Base-by-base conservation (phyloP, 176 grass and related monocot species). In the Rhynchospora tenuis region DNA sequence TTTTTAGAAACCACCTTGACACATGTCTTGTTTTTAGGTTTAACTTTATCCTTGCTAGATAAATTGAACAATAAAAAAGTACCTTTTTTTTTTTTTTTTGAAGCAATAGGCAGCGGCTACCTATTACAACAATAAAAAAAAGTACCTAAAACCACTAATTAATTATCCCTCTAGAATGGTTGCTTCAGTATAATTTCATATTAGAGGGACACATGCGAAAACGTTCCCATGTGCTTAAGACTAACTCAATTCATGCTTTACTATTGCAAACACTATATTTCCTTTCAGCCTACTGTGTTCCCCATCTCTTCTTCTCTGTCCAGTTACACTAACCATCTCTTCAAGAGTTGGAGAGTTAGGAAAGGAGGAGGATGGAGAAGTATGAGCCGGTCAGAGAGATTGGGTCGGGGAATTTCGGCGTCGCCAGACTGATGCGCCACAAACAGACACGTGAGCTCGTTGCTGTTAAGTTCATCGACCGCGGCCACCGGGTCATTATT, bases 391-490 rank as follows among this genome's bases (percentile, higher is more conserved):
- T 97, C 45, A 83, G 91, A n/a, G 94, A 90, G 79, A 94, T 97
- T 58, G 94, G 94, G 10, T 86, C 90, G 1, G 94, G 94, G 59
- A 91, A 94, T 87, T 97, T 94, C 55, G 91, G 94, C 0, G 88
- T 97, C 0, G 91, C 94, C 3, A 91, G 85, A 88, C 89, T 97
- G 60, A 91, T 97, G 86, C 19, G 89, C 42, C 86, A 97, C 86
- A 90, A 81, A 77, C 84, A 90, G 0, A 94, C 89, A 0, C 72
- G 84, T 9, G 91, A 94, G 84, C 88, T 97, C 52, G 91, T 92
- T 2, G 94, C 94, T 48, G 86, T 97, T 73, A 97, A 97, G 84
- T 85, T 91, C 88, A 97, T 97, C 86, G 91, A 97, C 64, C 20
- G 94, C 10, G 94, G 94, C 0, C 84, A 87, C 44, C 86, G 88